Base-by-base conservation (phyloP, 257 asterid species). In the Salvia splendens region DNA sequence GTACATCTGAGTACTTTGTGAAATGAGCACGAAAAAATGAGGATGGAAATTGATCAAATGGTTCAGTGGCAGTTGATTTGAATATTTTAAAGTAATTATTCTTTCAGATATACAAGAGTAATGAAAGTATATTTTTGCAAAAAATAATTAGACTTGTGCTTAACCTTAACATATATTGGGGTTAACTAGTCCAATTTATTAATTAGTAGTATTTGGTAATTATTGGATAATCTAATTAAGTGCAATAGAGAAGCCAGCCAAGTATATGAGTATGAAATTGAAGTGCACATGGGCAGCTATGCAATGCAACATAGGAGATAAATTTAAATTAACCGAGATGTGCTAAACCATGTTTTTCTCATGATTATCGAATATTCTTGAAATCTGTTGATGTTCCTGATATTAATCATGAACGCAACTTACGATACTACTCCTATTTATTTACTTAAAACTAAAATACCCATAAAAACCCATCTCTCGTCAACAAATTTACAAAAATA, bases 281-380 rank as follows among this genome's bases (percentile, higher is more conserved):
- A n/a, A 40, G 35, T 16, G 17, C 24, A 30, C 12, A 16, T 61
- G 64, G 48, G 12, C 64, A 71, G 52, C 52, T 12, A 72, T 24
- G 54, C 35, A 55, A 72, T 20, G 53, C 36, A 55, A 30, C 14
- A 57, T 9, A 38, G 14, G 28, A 38, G 15, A 30, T 12, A 42
- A 46, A 41, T 20, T 67, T 12, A 6, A 45, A 11, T 20, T 24
- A 24, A 24, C 30, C 38, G 38, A 40, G 4, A 45, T 12, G 28
- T 56, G 48, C 24, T 41, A 61, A 28, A 40, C 30, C 69, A 61
- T 48, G 68, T 40, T 42, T 51, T 42, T 57, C 43, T 63, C 64
- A 63, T 64, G 38, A 60, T 61, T 52, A 61, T 28, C 40, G 51
- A 68, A 68, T 61, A 53, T 67, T 68, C 74, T 68, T 63, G 49